A percentile compares a stretch with the other conserved stretches of the same genome.
Evolutionary conservation across 805 yeast species (phyloP).

Genomic region (Kazachstania viticola): DNA sequence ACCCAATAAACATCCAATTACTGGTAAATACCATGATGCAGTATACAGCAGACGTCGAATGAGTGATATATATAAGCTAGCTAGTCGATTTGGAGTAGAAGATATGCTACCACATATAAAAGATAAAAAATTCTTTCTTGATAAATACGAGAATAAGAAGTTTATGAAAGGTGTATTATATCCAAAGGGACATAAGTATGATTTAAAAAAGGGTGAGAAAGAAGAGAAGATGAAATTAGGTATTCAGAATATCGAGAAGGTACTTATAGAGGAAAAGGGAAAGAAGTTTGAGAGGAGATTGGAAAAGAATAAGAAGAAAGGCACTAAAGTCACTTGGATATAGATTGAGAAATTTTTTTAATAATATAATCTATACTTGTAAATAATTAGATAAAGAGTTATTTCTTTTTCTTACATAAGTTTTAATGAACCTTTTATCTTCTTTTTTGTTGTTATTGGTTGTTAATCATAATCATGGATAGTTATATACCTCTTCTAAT

Average conservation of each 20-base stretch:
- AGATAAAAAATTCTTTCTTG: constrained; percentile 60
- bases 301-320: constrained; percentile 29
- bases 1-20: constrained; percentile 73
- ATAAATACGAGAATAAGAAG: constrained; percentile 57
- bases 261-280: constrained; percentile 55
- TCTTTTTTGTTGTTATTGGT: no score
- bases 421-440: no score
- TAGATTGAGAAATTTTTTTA: constrained; percentile 4
- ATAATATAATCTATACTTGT: not conserved
- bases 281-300: constrained; percentile 34
- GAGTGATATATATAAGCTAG: constrained; percentile 72
- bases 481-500: constrained; percentile 25
- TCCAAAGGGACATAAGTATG: constrained; percentile 78
- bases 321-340: no score
- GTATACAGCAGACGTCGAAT: constrained; percentile 71
- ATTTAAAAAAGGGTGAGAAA: constrained; percentile 51
- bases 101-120: constrained; percentile 52
- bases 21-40: constrained; percentile 68
- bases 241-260: constrained; percentile 51
- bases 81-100: constrained; percentile 67
- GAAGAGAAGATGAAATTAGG: constrained; percentile 54
- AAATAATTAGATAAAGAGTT: not conserved
- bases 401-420: no score
- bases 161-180: constrained; percentile 64
- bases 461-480: no score